Evolutionary conservation across 306 rosid species (phyloP).

Genomic region (Trifolium subterraneum): DNA sequence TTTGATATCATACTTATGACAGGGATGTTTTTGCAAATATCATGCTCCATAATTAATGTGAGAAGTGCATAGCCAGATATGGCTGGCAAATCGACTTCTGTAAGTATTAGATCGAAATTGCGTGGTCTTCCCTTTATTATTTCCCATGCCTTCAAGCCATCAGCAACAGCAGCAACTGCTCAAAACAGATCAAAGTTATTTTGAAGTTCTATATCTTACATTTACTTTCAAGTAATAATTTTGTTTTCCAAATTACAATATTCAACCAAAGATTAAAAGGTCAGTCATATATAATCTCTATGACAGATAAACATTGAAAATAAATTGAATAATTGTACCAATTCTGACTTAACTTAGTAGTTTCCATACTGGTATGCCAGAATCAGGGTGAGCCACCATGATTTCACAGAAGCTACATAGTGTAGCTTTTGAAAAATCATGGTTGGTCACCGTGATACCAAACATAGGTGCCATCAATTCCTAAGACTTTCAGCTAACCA

Average conservation of each 20-base stretch:
- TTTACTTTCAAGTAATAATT: background rate
- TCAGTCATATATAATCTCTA: background rate
- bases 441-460: too few relatives aligned
- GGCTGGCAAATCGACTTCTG: constrained; percentile 92
- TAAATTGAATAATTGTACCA: constrained; percentile 6
- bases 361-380: constrained; percentile 11
- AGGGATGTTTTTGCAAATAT: constrained; percentile 86
- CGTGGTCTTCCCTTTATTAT: constrained; percentile 78
- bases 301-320: background rate
- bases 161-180: constrained; percentile 92
- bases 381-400: too few relatives aligned
- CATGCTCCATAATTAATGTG: constrained; percentile 86
- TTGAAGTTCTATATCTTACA: too few relatives aligned
- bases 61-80: constrained; percentile 95
- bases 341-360: constrained; percentile 18
- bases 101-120: constrained; percentile 77
- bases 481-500: constrained; percentile 36
- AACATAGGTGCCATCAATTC: constrained; percentile 4
- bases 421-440: too few relatives aligned
- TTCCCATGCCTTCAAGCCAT: constrained; percentile 98
- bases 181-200: constrained; percentile 40
- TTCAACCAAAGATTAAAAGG: constrained; percentile 32
- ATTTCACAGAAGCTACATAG: too few relatives aligned
- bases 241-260: constrained; percentile 4
- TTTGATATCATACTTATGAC: constrained; percentile 75